phyloP scores from a whole-genome alignment of 148 eudicot species.

The Dysphania ambrosioides region DNA sequence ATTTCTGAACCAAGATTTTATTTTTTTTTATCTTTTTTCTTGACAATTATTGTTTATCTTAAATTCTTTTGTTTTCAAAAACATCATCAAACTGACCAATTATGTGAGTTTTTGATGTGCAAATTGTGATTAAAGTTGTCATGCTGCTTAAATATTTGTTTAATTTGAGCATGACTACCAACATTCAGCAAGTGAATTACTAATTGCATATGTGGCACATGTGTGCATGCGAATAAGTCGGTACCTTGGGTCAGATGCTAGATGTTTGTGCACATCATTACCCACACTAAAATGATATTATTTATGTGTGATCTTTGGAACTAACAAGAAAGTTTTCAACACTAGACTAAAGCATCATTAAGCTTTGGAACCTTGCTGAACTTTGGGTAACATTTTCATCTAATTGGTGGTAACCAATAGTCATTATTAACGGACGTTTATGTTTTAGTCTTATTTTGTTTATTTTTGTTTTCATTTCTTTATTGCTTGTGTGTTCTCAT shows the following conservation, averaged over 20 bases:
- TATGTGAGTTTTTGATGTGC: background rate
- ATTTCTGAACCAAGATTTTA: conserved; percentile 6
- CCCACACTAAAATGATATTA: too few species aligned
- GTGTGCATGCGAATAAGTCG: conserved; percentile 16
- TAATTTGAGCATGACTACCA: background rate
- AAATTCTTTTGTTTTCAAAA: background rate
- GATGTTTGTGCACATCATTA: conserved; percentile 1
- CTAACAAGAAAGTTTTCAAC: too few species aligned
- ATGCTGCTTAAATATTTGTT: background rate
- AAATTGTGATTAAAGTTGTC: background rate
- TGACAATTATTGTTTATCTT: background rate
- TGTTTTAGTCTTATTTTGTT: too few species aligned
- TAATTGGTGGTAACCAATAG: too few species aligned
- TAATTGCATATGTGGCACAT: conserved; percentile 15
- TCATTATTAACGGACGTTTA: too few species aligned
- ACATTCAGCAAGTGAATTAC: background rate
- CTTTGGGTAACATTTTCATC: too few species aligned
- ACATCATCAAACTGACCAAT: background rate
- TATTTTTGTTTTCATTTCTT: too few species aligned
- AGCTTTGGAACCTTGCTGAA: too few species aligned
- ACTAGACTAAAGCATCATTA: too few species aligned
- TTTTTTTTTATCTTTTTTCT: background rate
- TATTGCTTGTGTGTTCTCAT: too few species aligned
- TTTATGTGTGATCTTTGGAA: too few species aligned
- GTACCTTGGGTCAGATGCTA: conserved; percentile 6